Percentiles rank a stretch among this genome's conserved stretches.
These are phyloP conservation scores for Hydnomerulius pinastri DNA, from an alignment of 768 basidiomycete species.

Conservation along the genomic window DNA sequence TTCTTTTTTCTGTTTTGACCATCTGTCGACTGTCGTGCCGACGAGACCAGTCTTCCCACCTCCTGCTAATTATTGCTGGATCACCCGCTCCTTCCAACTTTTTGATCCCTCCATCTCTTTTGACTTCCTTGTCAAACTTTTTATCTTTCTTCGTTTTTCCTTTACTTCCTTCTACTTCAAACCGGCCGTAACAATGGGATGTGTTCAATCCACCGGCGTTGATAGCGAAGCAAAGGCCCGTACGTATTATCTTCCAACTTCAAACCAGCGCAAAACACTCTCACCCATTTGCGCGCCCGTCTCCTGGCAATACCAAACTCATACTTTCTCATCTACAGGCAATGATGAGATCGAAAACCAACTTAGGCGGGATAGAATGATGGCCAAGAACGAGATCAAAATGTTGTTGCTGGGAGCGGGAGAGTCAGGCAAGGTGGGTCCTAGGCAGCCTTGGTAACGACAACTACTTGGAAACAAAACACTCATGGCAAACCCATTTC, in stretches of 20 bases:
- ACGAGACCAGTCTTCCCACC: conserved; percentile 15
- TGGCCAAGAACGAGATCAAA: conserved; percentile 94
- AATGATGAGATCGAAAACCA: conserved; percentile 95
- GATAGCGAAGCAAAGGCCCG: conserved; percentile 85
- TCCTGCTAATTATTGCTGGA: conserved; percentile 27
- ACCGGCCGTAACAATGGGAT: conserved; percentile 56
- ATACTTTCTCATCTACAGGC: conserved; percentile 44
- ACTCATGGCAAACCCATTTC: conserved; percentile 2
- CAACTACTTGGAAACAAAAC: neutral
- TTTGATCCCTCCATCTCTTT: conserved; percentile 8
- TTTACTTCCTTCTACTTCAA: neutral
- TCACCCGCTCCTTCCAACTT: conserved; percentile 24
- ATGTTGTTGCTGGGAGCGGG: conserved; percentile 95
- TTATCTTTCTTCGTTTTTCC: conserved; percentile 9
- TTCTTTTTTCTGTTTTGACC: conserved; percentile 17
- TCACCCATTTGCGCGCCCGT: neutral
- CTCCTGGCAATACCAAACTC: conserved; percentile 2
- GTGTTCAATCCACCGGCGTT: conserved; percentile 66
- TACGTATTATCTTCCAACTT: conserved; percentile 40
- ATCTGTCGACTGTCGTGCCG: conserved; percentile 4
- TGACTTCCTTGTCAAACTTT: conserved; percentile 4
- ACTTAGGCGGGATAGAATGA: conserved; percentile 83
- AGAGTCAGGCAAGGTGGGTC: conserved; percentile 88
- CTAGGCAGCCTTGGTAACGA: neutral
- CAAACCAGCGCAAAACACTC: neutral